A percentile compares a stretch with the other conserved stretches of the same genome.
These are phyloP conservation scores for Dichomitus squalens DNA, from an alignment of 1,284 basidiomycete species.

Conservation along the genomic window DNA sequence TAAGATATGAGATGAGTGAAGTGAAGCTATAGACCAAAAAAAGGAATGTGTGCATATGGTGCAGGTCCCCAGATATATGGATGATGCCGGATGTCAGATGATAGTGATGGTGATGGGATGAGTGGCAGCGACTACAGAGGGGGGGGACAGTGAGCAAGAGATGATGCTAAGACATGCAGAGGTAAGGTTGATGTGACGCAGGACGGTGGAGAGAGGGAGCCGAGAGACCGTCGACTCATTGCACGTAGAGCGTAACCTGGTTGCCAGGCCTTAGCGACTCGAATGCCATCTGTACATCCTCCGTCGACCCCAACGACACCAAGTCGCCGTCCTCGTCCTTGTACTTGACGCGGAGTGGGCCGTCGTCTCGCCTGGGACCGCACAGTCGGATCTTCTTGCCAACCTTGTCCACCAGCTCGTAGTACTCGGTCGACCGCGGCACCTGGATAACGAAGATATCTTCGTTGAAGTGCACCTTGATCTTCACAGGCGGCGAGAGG, in stretches of 20 bases:
- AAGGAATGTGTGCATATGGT: constrained; percentile 29
- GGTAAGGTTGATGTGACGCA: constrained; percentile 17
- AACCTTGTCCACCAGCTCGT: constrained; percentile 86
- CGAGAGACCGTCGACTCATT: constrained; percentile 39
- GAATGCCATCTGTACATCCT: constrained; percentile 90
- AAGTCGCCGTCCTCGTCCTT: constrained; percentile 91
- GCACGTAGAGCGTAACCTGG: constrained; percentile 77
- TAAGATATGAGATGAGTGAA: constrained; percentile 11
- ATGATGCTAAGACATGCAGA: constrained; percentile 13
- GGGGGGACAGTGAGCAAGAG: constrained; percentile 25
- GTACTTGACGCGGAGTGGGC: constrained; percentile 84
- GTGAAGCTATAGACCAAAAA: constrained; percentile 16
- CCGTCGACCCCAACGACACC: constrained; percentile 83
- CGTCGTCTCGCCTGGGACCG: constrained; percentile 73
- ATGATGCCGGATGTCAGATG: constrained; percentile 24
- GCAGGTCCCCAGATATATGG: constrained; percentile 30
- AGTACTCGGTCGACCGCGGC: constrained; percentile 73
- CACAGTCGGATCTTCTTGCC: constrained; percentile 91
- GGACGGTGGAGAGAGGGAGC: constrained; percentile 11
- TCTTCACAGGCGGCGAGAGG: constrained; percentile 60
- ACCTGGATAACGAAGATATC: constrained; percentile 95
- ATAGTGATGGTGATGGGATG: constrained; percentile 6
- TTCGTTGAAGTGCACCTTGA: constrained; percentile 87
- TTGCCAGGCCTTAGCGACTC: constrained; percentile 74
- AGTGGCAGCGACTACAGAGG: constrained; percentile 7